Evolutionary conservation across 805 yeast species (phyloP).

Genomic region (Yamadazyma phyllophila): DNA sequence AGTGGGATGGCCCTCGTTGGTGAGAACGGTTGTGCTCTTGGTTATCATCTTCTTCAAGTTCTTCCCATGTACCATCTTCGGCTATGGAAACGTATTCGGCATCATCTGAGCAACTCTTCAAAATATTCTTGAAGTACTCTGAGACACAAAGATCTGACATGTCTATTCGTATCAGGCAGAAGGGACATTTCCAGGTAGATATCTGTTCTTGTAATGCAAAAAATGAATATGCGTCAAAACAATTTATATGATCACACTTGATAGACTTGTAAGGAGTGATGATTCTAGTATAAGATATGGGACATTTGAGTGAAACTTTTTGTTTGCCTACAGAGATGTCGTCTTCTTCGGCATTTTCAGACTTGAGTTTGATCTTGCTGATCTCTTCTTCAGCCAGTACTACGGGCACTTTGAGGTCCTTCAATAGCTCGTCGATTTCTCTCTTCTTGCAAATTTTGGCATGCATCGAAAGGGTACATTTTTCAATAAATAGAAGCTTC

Average conservation of each 20-base stretch:
- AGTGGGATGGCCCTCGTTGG: not conserved
- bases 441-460: slow-evolving; percentile 27
- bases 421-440: not conserved
- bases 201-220: slow-evolving; percentile 73
- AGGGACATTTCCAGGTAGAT: slow-evolving; percentile 87
- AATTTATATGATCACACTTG: slow-evolving; percentile 76
- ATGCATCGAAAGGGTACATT: slow-evolving; percentile 48
- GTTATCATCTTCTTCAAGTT: slow-evolving; percentile 1
- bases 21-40: not conserved
- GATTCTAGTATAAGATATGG: slow-evolving; percentile 71
- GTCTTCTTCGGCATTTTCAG: slow-evolving; percentile 35
- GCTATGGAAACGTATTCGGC: slow-evolving; percentile 66
- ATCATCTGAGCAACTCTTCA: slow-evolving; percentile 50
- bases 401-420: not conserved
- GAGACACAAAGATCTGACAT: slow-evolving; percentile 65
- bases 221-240: slow-evolving; percentile 80
- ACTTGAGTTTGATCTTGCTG: slow-evolving; percentile 38
- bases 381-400: slow-evolving; percentile 52
- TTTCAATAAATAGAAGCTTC: slow-evolving; percentile 56
- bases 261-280: slow-evolving; percentile 67
- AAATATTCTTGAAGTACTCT: slow-evolving; percentile 67
- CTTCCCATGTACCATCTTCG: slow-evolving; percentile 70
- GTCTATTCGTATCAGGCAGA: slow-evolving; percentile 57
- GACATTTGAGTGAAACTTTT: slow-evolving; percentile 70
- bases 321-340: slow-evolving; percentile 68